Conservation (phyloP, 2,329 filamentous ascomycete genomes). For the Nothomitra cinnamomea region DNA sequence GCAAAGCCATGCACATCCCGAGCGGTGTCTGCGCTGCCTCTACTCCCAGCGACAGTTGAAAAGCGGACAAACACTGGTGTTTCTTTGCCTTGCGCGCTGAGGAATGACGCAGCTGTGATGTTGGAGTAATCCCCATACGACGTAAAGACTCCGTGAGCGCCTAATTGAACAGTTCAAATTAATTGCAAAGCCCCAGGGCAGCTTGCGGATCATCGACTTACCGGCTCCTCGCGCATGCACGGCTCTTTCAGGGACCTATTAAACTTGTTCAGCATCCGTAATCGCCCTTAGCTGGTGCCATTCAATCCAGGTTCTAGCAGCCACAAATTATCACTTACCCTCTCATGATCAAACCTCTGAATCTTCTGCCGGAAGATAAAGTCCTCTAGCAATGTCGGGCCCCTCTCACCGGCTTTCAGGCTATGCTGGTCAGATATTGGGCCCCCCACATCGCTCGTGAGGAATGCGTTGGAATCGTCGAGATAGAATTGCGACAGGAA, state of each 20-base stretch:
- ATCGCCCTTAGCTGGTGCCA: too few species aligned
- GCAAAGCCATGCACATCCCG: conserved; percentile 58
- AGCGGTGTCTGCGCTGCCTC: conserved; percentile 52
- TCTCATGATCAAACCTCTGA: conserved; percentile 44
- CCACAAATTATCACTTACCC: too few species aligned
- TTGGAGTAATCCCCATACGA: conserved; percentile 17
- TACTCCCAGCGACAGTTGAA: conserved; percentile 60
- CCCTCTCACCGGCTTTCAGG: conserved; percentile 47
- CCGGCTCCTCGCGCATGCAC: conserved; percentile 45
- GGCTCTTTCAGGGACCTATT: conserved; percentile 39
- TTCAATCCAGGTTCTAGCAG: too few species aligned
- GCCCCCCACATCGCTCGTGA: conserved; percentile 51
- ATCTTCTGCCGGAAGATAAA: conserved; percentile 59
- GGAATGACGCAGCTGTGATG: neutral
- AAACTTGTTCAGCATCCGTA: too few species aligned
- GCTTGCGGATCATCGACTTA: conserved; percentile 51
- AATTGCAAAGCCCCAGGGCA: conserved; percentile 53
- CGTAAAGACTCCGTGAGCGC: conserved; percentile 23
- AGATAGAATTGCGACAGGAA: conserved; percentile 26
- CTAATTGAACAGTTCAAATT: conserved; percentile 40
- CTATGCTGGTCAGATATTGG: conserved; percentile 51
- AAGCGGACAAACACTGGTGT: conserved; percentile 41
- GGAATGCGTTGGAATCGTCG: conserved; percentile 35
- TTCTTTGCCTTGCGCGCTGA: conserved; percentile 4
- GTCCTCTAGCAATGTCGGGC: conserved; percentile 53